Evolutionary conservation across 352 stramenopile genomes (phyloP), one percentile per base, ranked within the genome.

Genomic region (Globisporangium nagaii): DNA sequence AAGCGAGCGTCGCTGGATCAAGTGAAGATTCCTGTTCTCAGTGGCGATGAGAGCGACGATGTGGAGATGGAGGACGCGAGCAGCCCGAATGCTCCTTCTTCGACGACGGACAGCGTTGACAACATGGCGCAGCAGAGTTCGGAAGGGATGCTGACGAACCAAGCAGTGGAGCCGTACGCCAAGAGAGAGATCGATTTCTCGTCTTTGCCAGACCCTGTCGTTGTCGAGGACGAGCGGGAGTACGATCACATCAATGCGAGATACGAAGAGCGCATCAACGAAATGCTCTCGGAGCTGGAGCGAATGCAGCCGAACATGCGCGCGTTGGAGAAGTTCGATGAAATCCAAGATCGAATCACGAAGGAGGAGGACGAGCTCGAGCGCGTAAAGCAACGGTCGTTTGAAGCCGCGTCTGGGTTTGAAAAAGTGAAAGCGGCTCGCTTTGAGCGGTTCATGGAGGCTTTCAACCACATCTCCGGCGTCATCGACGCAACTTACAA

Each of bases 251-350:
- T 96, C 27, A 76, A 86, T 42, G 50, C 49, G 24, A 63, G 74
- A 12, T 90, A 87, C 36, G 81, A 92, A 30, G 71, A 84, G 46
- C 69, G 71, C 5, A 88, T 96, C 53, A 64, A 64, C 30, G 63
- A 77, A 12, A 50, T 96, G 44, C 60, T 85, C 0, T 70, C 78
- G 2, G 85, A 96, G 42, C 50, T 99, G 55, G 96, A 99, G 37
- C 78, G 79, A 3, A 98, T 99, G 75, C 87, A 96, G 47, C 97
- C 97, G 4, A 99, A 99, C 63, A 97, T 99, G 95, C 97, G 97
- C 7, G 85, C 85, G 0, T 52, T 93, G n/a, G 78, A 95, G 43
- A 92, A 92, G 51, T 95, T 87, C 36, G 81, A 91, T 41, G 81
- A 88, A 53, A 93, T 95, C 27, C 80, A 92, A 63, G 71, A 66